Percentiles rank a stretch among this genome's conserved stretches.
phyloP scores from a whole-genome alignment of 345 rosid genomes.

The Ailanthus altissimus region DNA sequence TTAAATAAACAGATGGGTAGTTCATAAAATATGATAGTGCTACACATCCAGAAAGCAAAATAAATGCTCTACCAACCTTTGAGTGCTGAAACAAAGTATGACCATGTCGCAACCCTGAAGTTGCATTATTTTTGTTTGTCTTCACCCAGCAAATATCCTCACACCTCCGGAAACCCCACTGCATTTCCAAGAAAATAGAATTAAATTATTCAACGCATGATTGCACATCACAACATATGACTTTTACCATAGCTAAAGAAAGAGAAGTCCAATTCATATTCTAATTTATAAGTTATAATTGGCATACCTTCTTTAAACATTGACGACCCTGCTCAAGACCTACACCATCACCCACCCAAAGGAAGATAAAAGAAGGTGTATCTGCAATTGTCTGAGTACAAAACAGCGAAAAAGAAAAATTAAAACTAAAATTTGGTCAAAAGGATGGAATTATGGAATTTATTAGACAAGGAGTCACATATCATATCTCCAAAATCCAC shows the following conservation, averaged over 20 bases:
- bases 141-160: conserved; percentile 99
- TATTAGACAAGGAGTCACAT: neutral
- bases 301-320: conserved; percentile 84
- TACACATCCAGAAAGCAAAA: conserved; percentile 17
- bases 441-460: neutral
- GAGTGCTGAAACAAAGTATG: conserved; percentile 97
- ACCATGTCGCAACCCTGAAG: conserved; percentile 92
- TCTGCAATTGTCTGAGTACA: conserved; percentile 86
- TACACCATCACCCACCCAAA: conserved; percentile 98
- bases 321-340: conserved; percentile 99
- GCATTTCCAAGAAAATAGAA: conserved; percentile 19
- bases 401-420: neutral
- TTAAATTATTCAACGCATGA: neutral
- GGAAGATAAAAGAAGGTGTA: conserved; percentile 96
- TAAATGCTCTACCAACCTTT: conserved; percentile 56
- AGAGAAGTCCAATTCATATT: neutral
- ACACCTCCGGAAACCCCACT: conserved; percentile 99
- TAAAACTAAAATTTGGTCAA: neutral
- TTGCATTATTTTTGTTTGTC: conserved; percentile 92
- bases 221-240: neutral
- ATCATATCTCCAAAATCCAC: neutral
- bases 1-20: conserved; percentile 15
- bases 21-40: neutral
- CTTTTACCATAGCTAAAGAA: neutral
- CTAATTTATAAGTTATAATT: neutral